Evolutionary conservation across 768 basidiomycete species (phyloP).

Genomic region (Fomitopsis pulvina): DNA sequence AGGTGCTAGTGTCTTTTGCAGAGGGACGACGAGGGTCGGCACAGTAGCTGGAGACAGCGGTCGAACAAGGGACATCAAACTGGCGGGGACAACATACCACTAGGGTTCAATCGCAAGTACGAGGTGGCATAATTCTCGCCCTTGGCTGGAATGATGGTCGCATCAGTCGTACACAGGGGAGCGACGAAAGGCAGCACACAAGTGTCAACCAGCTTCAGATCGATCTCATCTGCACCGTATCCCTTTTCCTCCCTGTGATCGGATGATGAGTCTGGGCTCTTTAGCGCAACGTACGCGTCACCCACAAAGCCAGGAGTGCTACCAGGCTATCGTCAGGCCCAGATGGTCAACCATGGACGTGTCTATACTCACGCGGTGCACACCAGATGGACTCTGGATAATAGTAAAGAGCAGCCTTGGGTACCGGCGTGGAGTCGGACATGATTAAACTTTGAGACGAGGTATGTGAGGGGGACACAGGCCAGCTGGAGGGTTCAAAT

Average conservation of each 20-base stretch:
- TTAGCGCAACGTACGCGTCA: too few species aligned
- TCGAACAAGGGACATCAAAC: neutral
- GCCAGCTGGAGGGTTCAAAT: neutral
- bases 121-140: conserved; percentile 76
- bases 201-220: conserved; percentile 62
- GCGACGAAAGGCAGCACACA: conserved; percentile 27
- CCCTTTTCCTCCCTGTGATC: conserved; percentile 63
- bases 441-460: conserved; percentile 6
- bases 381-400: conserved; percentile 56
- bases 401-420: conserved; percentile 82
- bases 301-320: conserved; percentile 57
- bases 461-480: neutral
- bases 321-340: conserved; percentile 4
- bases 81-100: conserved; percentile 38
- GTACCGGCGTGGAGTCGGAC: conserved; percentile 25
- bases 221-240: conserved; percentile 71
- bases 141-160: conserved; percentile 39
- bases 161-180: neutral
- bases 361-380: conserved; percentile 43
- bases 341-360: neutral
- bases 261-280: neutral
- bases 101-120: conserved; percentile 71
- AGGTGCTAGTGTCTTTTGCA: conserved; percentile 60
- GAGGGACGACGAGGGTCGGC: conserved; percentile 81
- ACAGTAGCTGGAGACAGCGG: conserved; percentile 52